Evolutionary conservation across 2,329 filamentous ascomycete species (phyloP), one percentile per base, ranked within the genome.

Genomic region (Nannizziopsis arthrosporioides): DNA sequence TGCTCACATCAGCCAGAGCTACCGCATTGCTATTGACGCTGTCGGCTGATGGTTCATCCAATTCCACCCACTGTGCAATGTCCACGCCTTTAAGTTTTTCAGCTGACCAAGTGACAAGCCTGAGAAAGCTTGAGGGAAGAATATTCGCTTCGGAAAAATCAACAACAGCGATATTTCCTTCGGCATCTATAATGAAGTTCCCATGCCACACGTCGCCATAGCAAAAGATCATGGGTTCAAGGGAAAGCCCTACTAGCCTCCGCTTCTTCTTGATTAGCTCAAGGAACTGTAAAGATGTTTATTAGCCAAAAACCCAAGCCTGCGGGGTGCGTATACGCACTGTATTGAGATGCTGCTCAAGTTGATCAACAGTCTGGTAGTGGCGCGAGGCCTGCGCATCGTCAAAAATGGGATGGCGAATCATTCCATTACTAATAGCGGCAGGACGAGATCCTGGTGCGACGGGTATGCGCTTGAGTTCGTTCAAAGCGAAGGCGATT

Each of bases 151-250:
- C 44, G n/a, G 39, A 32, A 17, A 56, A 53, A 14, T 57, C 55
- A 18, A 57, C 41, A 9, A 53, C 53, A 11, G 14, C 35, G 9
- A 56, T 38, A 11, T 22, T 15, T 30, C 43, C 42, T 11, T 54
- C 27, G 3, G 52, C 36, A 34, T 54, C 51, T 5, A 57, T 53
- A 1, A 56, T 53, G 31, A 54, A 57, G 43, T 57, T 57, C 5
- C 27, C 53, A 11, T 42, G 46, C 39, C 42, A 52, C 34, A 53
- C 2, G 36, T 56, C 54, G 3, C 53, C 49, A 27, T 54, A 47
- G 36, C 55, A 56, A 46, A 56, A 57, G 18, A 57, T 47, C 54
- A 57, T 52, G 0, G 54, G 54, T 31, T 57, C 53, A 9, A 12
- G 47, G 2, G 50, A 43, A 3, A 57, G 53, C 4, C 39, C 40